Base-by-base conservation (phyloP, 2,329 filamentous ascomycete species). In the Mariannaea sp. region DNA sequence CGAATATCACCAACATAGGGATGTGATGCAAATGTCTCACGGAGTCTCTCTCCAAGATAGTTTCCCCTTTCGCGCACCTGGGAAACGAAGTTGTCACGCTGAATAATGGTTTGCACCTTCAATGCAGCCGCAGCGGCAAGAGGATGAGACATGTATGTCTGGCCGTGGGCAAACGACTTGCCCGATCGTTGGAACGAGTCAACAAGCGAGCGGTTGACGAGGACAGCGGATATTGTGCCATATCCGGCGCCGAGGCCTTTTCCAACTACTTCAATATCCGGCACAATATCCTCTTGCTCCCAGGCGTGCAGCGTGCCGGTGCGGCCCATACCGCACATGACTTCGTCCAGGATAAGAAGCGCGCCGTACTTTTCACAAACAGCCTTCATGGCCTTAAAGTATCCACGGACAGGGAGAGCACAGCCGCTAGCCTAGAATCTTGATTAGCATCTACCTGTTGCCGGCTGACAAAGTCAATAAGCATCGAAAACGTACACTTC, bases 241-340 rank as follows among this genome's bases (percentile, higher is more conserved):
- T 66, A 65, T 1, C 63, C 63, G 7, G 57, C 63, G 1, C 80
- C 84, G 0, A 90, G 76, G 0, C 82, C 84, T 68, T 90, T 90
- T 0, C 82, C 87, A 8, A 88, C 72, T 0, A 83, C 82, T 64
- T 86, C 80, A 2, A 90, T 78, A 61, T 90, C 86, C 0, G 87
- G 87, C 8, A 65, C 59, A 0, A 78, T 60, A 3, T n/a, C 75
- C 74, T 86, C 80, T 40, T 85, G 78, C 63, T 88, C 76, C 79
- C 82, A 88, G 0, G 84, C 82, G 69, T 89, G 80, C 60, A 88
- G 70, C 5, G 75, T 81, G 0, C 84, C 85, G 0, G 77, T 80
- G 3, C 85, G 78, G 3, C 85, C 85, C 70, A 83, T 82, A 8
- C 86, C 86, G 43, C 80, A 86, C 87, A 91, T 90, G 54, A 91